These are phyloP conservation scores for Claviceps fusiformis DNA, from an alignment of 2,329 filamentous ascomycete genomes.

Conservation along the genomic window DNA sequence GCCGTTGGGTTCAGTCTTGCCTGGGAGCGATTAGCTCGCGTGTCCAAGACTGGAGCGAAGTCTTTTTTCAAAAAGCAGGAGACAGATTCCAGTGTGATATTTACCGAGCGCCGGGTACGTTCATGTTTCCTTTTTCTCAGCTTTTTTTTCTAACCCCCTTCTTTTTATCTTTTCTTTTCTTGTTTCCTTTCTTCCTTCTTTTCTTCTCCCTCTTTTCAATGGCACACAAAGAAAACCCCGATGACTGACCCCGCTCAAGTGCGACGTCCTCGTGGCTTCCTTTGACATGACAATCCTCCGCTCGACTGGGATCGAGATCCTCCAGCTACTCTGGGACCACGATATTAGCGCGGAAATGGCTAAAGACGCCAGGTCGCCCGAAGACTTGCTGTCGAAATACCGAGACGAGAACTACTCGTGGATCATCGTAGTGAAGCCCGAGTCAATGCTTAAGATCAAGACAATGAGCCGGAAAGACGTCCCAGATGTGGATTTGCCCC, in stretches of 20 bases:
- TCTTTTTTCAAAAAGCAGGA: slow-evolving; percentile 57
- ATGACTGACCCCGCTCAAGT: slow-evolving; percentile 29
- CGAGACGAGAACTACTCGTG: slow-evolving; percentile 68
- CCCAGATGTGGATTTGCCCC: slow-evolving; percentile 60
- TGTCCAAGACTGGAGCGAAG: slow-evolving; percentile 41
- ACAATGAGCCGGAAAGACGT: slow-evolving; percentile 64
- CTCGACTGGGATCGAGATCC: slow-evolving; percentile 60
- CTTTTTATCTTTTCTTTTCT: not conserved
- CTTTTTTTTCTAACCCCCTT: too few relatives aligned
- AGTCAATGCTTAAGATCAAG: slow-evolving; percentile 63
- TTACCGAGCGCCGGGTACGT: slow-evolving; percentile 49
- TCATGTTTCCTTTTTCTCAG: not conserved
- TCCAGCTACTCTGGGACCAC: slow-evolving; percentile 68
- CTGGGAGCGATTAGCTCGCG: slow-evolving; percentile 67
- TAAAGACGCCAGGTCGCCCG: slow-evolving; percentile 60
- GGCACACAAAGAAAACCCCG: not conserved
- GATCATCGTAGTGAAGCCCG: slow-evolving; percentile 79
- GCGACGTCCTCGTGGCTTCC: slow-evolving; percentile 80
- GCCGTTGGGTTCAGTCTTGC: slow-evolving; percentile 87
- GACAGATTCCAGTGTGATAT: slow-evolving; percentile 46
- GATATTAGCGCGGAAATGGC: slow-evolving; percentile 83
- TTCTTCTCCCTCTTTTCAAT: not conserved
- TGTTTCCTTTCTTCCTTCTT: not conserved
- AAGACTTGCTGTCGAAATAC: slow-evolving; percentile 66
- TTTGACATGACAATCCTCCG: slow-evolving; percentile 68